phyloP scores from a whole-genome alignment of 1,139 yeast species.

The Taphrina pruni region DNA sequence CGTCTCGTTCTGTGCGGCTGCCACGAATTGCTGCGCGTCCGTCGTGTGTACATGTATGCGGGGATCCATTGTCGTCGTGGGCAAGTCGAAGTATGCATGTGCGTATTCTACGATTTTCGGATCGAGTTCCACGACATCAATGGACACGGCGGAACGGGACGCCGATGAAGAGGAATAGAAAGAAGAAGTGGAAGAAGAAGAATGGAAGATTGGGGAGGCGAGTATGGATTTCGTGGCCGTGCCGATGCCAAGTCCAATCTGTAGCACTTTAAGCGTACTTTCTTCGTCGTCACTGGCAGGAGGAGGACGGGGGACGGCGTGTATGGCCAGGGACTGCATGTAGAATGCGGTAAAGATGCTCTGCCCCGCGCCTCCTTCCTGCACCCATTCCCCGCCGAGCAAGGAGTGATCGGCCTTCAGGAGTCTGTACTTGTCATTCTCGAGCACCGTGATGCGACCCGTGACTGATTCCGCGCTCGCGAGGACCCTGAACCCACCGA shows the following conservation, averaged over 20 bases:
- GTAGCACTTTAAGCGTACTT: constrained; percentile 15
- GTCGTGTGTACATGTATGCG: constrained; percentile 4
- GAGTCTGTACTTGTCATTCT: constrained; percentile 24
- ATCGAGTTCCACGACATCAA: constrained; percentile 31
- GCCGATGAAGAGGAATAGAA: neutral
- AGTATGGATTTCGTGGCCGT: constrained; percentile 29
- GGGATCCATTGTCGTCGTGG: neutral
- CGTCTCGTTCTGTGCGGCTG: neutral
- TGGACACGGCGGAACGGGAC: neutral
- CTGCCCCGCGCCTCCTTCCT: constrained; percentile 11
- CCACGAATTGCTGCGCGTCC: constrained; percentile 16
- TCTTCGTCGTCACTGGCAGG: neutral
- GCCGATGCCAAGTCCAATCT: constrained; percentile 36
- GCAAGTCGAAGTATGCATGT: constrained; percentile 16
- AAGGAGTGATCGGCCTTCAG: constrained; percentile 36
- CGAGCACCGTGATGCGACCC: constrained; percentile 30
- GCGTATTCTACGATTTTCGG: constrained; percentile 22
- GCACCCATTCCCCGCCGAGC: constrained; percentile 36
- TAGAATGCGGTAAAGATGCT: constrained; percentile 33
- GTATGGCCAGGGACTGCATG: constrained; percentile 32
- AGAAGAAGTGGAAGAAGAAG: neutral
- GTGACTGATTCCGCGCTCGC: constrained; percentile 22
- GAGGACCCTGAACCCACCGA: constrained; percentile 18
- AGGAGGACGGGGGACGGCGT: constrained; percentile 4
- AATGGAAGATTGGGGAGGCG: neutral